phyloP scores from a whole-genome alignment of 768 basidiomycete genomes.

The Amanita fuliginea region DNA sequence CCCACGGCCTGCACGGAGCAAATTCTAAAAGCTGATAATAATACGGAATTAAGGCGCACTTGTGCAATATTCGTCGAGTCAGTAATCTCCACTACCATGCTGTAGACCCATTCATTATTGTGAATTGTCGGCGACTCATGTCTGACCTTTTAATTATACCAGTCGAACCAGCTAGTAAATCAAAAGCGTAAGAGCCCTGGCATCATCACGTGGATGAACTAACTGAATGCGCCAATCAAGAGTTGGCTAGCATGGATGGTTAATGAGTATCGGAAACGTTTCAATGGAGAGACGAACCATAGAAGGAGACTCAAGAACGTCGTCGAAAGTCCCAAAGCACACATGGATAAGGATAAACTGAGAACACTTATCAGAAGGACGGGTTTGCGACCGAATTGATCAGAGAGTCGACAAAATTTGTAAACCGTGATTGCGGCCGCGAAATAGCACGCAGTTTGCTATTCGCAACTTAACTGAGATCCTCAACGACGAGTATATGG shows the following conservation, averaged over 20 bases:
- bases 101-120: slow-evolving; percentile 8
- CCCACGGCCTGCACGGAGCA: slow-evolving; percentile 9
- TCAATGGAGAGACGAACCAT: neutral
- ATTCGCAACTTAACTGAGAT: neutral
- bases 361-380: slow-evolving; percentile 55
- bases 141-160: slow-evolving; percentile 50
- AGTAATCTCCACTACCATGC: slow-evolving; percentile 46
- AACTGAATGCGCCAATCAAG: slow-evolving; percentile 62
- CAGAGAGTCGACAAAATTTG: slow-evolving; percentile 66
- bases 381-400: slow-evolving; percentile 64
- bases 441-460: slow-evolving; percentile 76
- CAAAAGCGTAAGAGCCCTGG: neutral
- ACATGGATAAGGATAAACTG: slow-evolving; percentile 59
- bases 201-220: slow-evolving; percentile 5
- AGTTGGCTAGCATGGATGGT: slow-evolving; percentile 33
- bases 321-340: slow-evolving; percentile 59
- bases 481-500: neutral
- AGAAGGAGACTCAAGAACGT: slow-evolving; percentile 55
- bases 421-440: slow-evolving; percentile 63
- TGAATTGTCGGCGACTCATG: neutral
- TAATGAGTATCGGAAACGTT: neutral
- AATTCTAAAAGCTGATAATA: neutral
- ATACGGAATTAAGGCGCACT: slow-evolving; percentile 10
- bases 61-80: slow-evolving; percentile 43
- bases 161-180: slow-evolving; percentile 36